Percentiles rank a stretch among this genome's conserved stretches.
phyloP scores from a whole-genome alignment of 306 rosid genomes.

The Mucuna pruriens region DNA sequence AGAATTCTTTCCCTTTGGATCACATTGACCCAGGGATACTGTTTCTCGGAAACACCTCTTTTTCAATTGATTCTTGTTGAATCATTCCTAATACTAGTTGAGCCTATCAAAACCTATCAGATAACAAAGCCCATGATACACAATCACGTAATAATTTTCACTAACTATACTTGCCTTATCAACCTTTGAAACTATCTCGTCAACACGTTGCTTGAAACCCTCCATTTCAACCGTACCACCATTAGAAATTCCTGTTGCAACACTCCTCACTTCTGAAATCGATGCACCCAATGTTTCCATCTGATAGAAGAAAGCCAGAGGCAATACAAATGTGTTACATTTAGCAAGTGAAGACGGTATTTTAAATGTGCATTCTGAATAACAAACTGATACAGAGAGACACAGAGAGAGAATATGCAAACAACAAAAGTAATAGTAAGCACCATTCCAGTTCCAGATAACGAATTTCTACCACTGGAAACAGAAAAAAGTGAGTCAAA shows the following conservation, averaged over 20 bases:
- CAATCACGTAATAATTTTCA: not conserved
- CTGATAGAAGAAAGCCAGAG: slow-evolving; percentile 32
- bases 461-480: slow-evolving; percentile 1
- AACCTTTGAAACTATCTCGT: slow-evolving; percentile 57
- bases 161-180: slow-evolving; percentile 55
- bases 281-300: slow-evolving; percentile 51
- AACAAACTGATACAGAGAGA: not conserved
- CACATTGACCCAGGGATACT: not conserved
- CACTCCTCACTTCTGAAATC: slow-evolving; percentile 36
- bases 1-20: not conserved
- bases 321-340: not conserved
- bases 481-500: not conserved
- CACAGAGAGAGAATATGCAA: not conserved
- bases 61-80: not conserved
- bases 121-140: not conserved
- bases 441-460: not conserved
- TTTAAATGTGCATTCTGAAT: not conserved
- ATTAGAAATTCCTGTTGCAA: slow-evolving; percentile 27
- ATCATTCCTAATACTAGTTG: not conserved
- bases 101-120: not conserved
- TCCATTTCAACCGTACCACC: slow-evolving; percentile 46
- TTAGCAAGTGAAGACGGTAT: not conserved
- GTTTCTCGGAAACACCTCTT: not conserved
- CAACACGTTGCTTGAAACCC: slow-evolving; percentile 56
- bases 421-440: not conserved